Conservation (phyloP, 306 rosid genomes). For the Pyrus pyrifolia region DNA sequence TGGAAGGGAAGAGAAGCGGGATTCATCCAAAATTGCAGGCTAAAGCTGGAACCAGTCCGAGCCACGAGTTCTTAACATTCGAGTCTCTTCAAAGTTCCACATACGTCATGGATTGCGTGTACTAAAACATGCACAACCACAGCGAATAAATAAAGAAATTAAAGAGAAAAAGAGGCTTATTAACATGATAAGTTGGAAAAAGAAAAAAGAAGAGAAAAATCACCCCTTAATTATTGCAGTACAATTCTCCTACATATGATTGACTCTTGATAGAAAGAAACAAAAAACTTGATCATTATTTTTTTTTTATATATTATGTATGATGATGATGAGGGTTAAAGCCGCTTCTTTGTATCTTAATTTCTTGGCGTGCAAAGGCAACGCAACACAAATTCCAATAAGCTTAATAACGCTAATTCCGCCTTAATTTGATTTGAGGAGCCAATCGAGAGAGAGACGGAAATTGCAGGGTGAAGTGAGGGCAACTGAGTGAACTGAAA, state of each 20-base stretch:
- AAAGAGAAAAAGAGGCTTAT: not conserved
- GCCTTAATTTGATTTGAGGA: not conserved
- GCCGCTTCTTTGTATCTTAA: not conserved
- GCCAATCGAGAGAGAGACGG: not conserved
- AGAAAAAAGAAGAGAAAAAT: not conserved
- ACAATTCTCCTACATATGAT: not conserved
- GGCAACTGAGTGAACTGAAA: slow-evolving; percentile 14
- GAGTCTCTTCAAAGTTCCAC: not conserved
- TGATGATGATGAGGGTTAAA: not conserved
- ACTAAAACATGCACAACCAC: not conserved
- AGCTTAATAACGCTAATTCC: not conserved
- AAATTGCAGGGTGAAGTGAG: slow-evolving; percentile 3
- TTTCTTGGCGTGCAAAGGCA: not conserved
- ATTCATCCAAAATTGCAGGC: not conserved
- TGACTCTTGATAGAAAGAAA: not conserved
- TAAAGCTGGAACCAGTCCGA: not conserved
- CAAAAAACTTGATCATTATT: not conserved
- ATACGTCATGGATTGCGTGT: slow-evolving; percentile 36
- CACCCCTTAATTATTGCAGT: not conserved
- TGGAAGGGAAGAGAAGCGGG: too few species aligned
- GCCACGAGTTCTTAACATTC: slow-evolving; percentile 12
- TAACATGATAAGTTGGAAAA: not conserved
- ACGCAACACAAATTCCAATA: not conserved
- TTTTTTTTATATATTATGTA: not conserved
- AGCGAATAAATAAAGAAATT: not conserved